phyloP scores from a whole-genome alignment of 2,329 filamentous ascomycete genomes.

The Pseudogymnoascus sp. region DNA sequence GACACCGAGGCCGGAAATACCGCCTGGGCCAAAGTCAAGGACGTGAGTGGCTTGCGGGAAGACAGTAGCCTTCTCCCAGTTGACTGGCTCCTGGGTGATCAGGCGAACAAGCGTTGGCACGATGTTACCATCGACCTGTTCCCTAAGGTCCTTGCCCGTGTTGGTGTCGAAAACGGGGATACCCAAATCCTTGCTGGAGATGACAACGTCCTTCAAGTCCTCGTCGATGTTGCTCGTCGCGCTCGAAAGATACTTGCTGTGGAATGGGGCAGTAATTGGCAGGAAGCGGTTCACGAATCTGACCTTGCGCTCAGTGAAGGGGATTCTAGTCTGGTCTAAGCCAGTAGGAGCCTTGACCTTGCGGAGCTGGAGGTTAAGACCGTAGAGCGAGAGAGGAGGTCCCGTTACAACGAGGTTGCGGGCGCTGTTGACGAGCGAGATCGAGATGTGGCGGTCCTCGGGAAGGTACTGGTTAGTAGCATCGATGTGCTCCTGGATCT shows the following conservation, averaged over 20 bases:
- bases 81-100: conserved; percentile 87
- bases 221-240: conserved; percentile 77
- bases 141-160: conserved; percentile 74
- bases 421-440: conserved; percentile 93
- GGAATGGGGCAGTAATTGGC: conserved; percentile 95
- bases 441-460: conserved; percentile 82
- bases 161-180: conserved; percentile 88
- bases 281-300: conserved; percentile 96
- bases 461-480: conserved; percentile 95
- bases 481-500: conserved; percentile 94
- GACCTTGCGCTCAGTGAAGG: conserved; percentile 90
- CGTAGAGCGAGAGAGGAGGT: conserved; percentile 90
- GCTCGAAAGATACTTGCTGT: conserved; percentile 84
- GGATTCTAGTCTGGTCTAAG: conserved; percentile 87
- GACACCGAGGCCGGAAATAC: conserved; percentile 90
- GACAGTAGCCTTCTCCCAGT: conserved; percentile 91
- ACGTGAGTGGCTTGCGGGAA: conserved; percentile 91
- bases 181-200: conserved; percentile 62
- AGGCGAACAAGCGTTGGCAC: conserved; percentile 81
- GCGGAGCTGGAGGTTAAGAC: conserved; percentile 86
- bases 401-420: conserved; percentile 96
- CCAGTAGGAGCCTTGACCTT: conserved; percentile 98
- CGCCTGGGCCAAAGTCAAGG: conserved; percentile 91
- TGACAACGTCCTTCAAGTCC: conserved; percentile 74
- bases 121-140: conserved; percentile 63